Evolutionary conservation across 805 yeast genomes (phyloP).

Genomic region (Lipomyces oligophaga): DNA sequence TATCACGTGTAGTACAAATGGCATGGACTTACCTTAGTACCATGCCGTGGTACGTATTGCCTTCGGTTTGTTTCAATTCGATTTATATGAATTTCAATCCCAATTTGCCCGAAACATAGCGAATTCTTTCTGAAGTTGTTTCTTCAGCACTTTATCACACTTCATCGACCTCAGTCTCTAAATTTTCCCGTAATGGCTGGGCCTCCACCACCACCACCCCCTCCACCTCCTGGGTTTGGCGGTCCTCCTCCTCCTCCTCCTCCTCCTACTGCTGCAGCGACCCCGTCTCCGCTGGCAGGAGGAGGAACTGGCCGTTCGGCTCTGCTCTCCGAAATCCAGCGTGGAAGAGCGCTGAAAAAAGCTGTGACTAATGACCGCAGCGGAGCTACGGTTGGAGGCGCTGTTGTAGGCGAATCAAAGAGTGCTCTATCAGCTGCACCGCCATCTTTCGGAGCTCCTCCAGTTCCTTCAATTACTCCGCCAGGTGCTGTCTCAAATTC

Average conservation of each 20-base stretch:
- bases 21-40: no score
- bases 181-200: constrained; percentile 21
- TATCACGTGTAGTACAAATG: no score
- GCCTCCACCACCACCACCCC: constrained; percentile 30
- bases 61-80: no score
- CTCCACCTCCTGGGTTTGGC: constrained; percentile 26
- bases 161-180: constrained; percentile 16
- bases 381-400: constrained; percentile 50
- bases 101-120: no score
- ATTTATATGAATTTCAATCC: no score
- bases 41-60: no score
- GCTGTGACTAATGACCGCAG: constrained; percentile 66
- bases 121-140: no score
- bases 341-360: constrained; percentile 58
- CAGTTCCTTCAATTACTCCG: constrained; percentile 12
- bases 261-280: constrained; percentile 13
- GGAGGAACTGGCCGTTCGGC: constrained; percentile 33
- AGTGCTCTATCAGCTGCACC: constrained; percentile 18
- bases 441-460: constrained; percentile 24
- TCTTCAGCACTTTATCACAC: background rate
- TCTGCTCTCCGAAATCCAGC: constrained; percentile 76
- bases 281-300: constrained; percentile 24
- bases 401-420: constrained; percentile 32
- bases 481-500: no score
- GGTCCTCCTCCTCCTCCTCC: constrained; percentile 29